Percentiles rank a stretch among this genome's conserved stretches.
Evolutionary conservation across 2,329 filamentous ascomycete species (phyloP).

Genomic region (Didymella glomerata): DNA sequence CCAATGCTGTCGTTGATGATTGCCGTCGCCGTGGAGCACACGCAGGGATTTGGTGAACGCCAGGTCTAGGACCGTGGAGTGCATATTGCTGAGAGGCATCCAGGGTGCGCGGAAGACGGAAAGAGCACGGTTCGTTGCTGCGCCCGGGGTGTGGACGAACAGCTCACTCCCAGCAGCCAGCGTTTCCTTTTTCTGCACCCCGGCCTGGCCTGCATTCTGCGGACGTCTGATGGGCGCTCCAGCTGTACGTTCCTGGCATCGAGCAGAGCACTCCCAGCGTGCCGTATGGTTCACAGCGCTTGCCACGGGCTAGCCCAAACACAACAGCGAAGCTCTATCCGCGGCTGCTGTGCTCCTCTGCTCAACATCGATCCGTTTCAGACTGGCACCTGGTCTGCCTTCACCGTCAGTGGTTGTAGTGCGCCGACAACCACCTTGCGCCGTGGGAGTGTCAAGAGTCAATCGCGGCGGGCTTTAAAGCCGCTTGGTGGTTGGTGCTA

Average conservation of each 20-base stretch:
- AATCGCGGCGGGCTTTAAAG: conserved; percentile 40
- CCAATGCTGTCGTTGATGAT: conserved; percentile 20
- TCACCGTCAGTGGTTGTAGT: conserved; percentile 41
- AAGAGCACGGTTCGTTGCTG: conserved; percentile 40
- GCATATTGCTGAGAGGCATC: conserved; percentile 34
- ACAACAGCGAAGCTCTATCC: conserved; percentile 34
- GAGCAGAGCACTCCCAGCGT: conserved; percentile 40
- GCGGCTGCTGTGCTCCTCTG: conserved; percentile 47
- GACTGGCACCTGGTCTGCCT: conserved; percentile 41
- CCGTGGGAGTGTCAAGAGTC: conserved; percentile 34
- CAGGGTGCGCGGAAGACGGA: conserved; percentile 45
- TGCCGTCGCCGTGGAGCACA: conserved; percentile 29
- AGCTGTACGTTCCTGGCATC: conserved; percentile 41
- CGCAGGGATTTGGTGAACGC: conserved; percentile 31
- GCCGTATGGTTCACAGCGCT: conserved; percentile 35
- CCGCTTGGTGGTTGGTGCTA: conserved; percentile 45
- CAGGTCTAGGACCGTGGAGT: conserved; percentile 32
- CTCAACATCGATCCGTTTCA: conserved; percentile 46
- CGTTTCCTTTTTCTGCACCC: conserved; percentile 43
- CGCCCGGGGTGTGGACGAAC: conserved; percentile 26
- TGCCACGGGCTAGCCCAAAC: conserved; percentile 42
- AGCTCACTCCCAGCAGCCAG: conserved; percentile 32
- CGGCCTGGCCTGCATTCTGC: conserved; percentile 15
- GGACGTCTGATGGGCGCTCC: conserved; percentile 40
- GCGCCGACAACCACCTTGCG: conserved; percentile 26